A percentile compares a stretch with the other conserved stretches of the same genome.
Conservation (phyloP, 352 stramenopile species). For the Phytophthora sansomeana region DNA sequence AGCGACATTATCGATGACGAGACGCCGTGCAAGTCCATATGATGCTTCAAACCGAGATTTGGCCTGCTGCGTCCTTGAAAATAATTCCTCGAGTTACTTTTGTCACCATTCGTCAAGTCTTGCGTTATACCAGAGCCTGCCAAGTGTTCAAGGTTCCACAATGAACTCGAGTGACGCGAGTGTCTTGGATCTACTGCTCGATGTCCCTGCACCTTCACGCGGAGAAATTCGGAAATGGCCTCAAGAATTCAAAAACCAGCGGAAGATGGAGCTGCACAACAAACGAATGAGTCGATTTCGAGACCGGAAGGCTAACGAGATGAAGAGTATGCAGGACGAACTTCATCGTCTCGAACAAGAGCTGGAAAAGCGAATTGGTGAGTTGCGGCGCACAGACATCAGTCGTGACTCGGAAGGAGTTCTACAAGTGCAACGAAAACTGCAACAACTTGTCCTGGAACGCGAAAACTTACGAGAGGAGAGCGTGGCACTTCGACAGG, state of each 20-base stretch:
- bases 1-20: background rate
- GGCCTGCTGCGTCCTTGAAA: too few species aligned
- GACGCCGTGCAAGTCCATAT: background rate
- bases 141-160: too few species aligned
- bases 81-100: too few species aligned
- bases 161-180: too few species aligned
- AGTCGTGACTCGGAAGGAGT: background rate
- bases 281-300: conserved; percentile 44
- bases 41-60: background rate
- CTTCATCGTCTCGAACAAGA: conserved; percentile 32
- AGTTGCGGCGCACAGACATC: background rate
- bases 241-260: conserved; percentile 39
- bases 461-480: background rate
- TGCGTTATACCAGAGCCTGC: too few species aligned
- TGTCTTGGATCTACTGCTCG: too few species aligned
- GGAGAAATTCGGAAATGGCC: conserved; percentile 25
- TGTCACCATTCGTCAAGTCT: too few species aligned
- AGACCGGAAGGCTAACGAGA: conserved; percentile 30
- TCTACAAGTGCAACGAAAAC: background rate
- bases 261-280: conserved; percentile 35
- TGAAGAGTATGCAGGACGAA: conserved; percentile 26
- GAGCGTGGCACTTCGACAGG: background rate
- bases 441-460: background rate
- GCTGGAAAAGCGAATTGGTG: conserved; percentile 3
- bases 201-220: background rate